A percentile compares a stretch with the other conserved stretches of the same genome.
Evolutionary conservation across 129 eudicot genomes (phyloP).

Genomic region (Helichrysum umbraculigerum): DNA sequence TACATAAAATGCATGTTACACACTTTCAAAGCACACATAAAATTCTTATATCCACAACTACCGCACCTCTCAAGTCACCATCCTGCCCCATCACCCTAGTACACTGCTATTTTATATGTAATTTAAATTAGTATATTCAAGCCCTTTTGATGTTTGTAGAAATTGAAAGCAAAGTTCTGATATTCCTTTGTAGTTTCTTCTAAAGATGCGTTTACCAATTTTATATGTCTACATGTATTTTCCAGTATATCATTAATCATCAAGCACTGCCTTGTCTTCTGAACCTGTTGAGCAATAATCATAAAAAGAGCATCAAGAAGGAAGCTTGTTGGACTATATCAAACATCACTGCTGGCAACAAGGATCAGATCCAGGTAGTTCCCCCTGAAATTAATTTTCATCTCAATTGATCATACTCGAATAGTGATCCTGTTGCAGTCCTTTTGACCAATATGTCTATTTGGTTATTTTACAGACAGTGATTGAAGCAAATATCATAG

Average conservation of each 20-base stretch:
- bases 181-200: constrained; percentile 9
- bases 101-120: too few species aligned
- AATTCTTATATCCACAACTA: too few species aligned
- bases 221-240: background rate
- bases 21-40: too few species aligned
- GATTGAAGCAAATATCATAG: constrained; percentile 60
- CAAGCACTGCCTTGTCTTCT: constrained; percentile 67
- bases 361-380: constrained; percentile 79
- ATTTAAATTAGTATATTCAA: background rate
- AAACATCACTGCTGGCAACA: constrained; percentile 87
- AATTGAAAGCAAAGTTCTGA: background rate
- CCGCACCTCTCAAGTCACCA: too few species aligned
- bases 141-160: background rate
- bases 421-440: background rate
- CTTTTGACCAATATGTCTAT: background rate
- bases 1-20: too few species aligned
- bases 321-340: constrained; percentile 96
- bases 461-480: constrained; percentile 53
- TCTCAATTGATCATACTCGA: background rate
- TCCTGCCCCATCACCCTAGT: too few species aligned
- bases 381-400: background rate
- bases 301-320: constrained; percentile 84
- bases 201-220: background rate
- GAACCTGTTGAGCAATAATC: constrained; percentile 53
- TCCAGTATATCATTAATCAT: constrained; percentile 62